A percentile compares a stretch with the other conserved stretches of the same genome.
Conservation (phyloP, 176 grass and related monocot species). For the Oryza nivara region DNA sequence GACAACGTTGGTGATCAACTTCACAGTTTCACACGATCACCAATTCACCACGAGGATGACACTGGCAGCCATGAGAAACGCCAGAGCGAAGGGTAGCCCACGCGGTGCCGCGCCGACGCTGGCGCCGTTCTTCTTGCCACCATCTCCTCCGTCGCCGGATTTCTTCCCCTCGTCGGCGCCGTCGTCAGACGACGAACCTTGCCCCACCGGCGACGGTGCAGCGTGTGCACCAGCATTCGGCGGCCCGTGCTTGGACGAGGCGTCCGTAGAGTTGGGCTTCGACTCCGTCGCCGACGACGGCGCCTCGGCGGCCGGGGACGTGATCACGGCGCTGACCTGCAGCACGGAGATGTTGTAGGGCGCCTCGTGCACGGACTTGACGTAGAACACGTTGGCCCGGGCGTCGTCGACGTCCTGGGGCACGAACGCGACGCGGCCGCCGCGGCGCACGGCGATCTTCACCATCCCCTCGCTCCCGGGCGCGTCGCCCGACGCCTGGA, state of each 20-base stretch:
- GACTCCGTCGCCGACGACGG: slow-evolving; percentile 42
- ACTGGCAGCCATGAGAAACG: slow-evolving; percentile 16
- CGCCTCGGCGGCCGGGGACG: slow-evolving; percentile 60
- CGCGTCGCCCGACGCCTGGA: slow-evolving; percentile 67
- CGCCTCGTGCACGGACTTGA: slow-evolving; percentile 55
- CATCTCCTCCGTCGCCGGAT: not conserved
- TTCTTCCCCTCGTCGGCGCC: not conserved
- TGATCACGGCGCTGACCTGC: slow-evolving; percentile 51
- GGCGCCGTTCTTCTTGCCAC: slow-evolving; percentile 5
- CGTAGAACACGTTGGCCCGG: slow-evolving; percentile 44
- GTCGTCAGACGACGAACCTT: not conserved
- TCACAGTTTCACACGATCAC: slow-evolving; percentile 23
- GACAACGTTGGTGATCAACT: slow-evolving; percentile 7
- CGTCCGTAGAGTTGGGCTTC: slow-evolving; percentile 44
- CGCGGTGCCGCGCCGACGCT: not conserved
- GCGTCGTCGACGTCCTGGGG: slow-evolving; percentile 41
- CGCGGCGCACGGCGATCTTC: slow-evolving; percentile 53
- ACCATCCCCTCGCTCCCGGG: slow-evolving; percentile 66
- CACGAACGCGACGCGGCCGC: slow-evolving; percentile 56
- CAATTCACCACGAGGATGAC: not conserved
- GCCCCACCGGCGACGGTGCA: not conserved
- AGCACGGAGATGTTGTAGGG: slow-evolving; percentile 67
- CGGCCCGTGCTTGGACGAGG: slow-evolving; percentile 63
- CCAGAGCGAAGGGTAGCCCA: slow-evolving; percentile 2
- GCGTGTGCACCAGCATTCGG: not conserved